These are phyloP conservation scores for Dothidotthia symphoricarpi DNA, from an alignment of 2,329 filamentous ascomycete genomes.

Conservation along the genomic window DNA sequence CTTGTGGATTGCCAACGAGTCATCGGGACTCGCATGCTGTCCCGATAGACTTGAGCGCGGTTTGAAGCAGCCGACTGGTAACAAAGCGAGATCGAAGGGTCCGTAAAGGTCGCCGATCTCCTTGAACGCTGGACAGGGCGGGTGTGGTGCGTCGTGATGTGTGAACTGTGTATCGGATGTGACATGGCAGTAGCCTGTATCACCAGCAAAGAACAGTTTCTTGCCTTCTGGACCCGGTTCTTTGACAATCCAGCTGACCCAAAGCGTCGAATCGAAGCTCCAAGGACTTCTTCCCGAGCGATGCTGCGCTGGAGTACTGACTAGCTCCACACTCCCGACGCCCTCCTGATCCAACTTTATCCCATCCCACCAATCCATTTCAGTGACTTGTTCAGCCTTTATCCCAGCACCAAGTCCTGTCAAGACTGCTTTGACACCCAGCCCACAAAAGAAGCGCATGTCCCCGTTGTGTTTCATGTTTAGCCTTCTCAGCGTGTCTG, in stretches of 20 bases:
- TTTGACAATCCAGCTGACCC: constrained; percentile 51
- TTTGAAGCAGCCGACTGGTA: constrained; percentile 52
- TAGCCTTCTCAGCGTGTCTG: constrained; percentile 45
- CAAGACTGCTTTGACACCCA: constrained; percentile 43
- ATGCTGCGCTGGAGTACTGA: constrained; percentile 52
- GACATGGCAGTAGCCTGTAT: constrained; percentile 50
- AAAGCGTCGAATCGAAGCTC: constrained; percentile 45
- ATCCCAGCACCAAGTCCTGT: constrained; percentile 42
- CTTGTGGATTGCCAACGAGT: constrained; percentile 50
- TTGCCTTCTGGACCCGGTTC: constrained; percentile 27
- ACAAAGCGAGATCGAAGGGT: constrained; percentile 50
- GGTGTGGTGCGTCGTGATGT: constrained; percentile 36
- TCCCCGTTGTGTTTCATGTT: constrained; percentile 39
- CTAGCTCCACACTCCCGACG: constrained; percentile 42
- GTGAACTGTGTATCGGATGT: constrained; percentile 29
- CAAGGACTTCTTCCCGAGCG: constrained; percentile 45
- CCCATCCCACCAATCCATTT: constrained; percentile 54
- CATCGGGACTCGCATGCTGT: constrained; percentile 50
- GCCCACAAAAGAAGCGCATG: constrained; percentile 45
- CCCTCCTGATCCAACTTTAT: constrained; percentile 35
- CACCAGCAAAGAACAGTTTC: constrained; percentile 50
- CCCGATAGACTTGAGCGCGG: constrained; percentile 47
- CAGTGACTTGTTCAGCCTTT: constrained; percentile 42
- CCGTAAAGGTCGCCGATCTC: constrained; percentile 49
- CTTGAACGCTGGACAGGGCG: constrained; percentile 50